These are phyloP conservation scores for Thuja plicata DNA, from an alignment of 83 land plant genomes.

Conservation along the genomic window DNA sequence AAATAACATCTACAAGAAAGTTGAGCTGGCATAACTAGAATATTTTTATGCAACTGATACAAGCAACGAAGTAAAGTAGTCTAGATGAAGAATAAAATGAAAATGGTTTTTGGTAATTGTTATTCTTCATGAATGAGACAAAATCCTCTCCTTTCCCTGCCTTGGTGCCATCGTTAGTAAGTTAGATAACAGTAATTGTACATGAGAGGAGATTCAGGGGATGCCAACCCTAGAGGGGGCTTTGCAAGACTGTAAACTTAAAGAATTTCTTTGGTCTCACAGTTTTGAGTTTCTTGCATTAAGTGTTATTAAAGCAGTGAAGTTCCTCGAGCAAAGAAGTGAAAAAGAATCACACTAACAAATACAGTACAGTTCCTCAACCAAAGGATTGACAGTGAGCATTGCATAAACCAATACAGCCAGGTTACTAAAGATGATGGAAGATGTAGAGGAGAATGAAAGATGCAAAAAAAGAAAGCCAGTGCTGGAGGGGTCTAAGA, in stretches of 20 bases:
- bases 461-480: too few relatives aligned
- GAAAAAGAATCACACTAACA: too few relatives aligned
- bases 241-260: neutral
- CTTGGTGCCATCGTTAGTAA: neutral
- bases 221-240: neutral
- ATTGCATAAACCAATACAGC: neutral
- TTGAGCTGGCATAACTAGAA: too few relatives aligned
- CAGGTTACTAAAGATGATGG: neutral
- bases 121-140: neutral
- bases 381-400: too few relatives aligned
- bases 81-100: neutral
- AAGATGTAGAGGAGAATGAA: neutral
- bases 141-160: neutral
- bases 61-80: too few relatives aligned
- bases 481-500: neutral
- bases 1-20: too few relatives aligned
- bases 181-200: neutral
- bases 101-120: too few relatives aligned
- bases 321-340: too few relatives aligned
- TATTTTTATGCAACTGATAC: neutral
- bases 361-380: too few relatives aligned
- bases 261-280: neutral
- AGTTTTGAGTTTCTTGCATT: neutral
- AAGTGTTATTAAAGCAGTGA: neutral
- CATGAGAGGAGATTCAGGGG: neutral